Conservation (phyloP, 2,329 filamentous ascomycete species). For the Ophiocordyceps camponoti-rufipedis region DNA sequence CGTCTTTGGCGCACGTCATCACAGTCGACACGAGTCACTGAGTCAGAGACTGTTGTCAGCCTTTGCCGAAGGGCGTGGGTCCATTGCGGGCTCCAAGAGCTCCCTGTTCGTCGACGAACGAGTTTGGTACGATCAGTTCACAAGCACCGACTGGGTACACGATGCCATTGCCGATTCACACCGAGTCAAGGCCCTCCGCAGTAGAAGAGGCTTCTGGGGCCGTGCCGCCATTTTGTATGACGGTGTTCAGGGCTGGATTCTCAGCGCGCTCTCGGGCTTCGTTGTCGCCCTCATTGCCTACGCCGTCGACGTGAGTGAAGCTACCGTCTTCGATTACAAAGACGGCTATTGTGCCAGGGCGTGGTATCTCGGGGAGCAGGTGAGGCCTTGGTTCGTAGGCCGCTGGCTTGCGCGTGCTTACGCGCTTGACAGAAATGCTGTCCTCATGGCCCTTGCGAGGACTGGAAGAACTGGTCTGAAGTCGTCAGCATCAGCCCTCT, state of each 20-base stretch:
- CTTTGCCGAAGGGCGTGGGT: constrained; percentile 37
- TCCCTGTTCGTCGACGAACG: constrained; percentile 63
- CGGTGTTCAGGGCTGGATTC: constrained; percentile 80
- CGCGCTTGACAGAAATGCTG: constrained; percentile 27
- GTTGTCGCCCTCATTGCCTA: constrained; percentile 77
- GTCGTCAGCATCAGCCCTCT: constrained; percentile 24
- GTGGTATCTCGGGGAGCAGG: constrained; percentile 61
- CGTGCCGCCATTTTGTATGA: constrained; percentile 62
- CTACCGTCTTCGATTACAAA: constrained; percentile 76
- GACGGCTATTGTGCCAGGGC: constrained; percentile 59
- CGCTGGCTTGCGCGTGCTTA: not conserved
- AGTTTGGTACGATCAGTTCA: constrained; percentile 98
- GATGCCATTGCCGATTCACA: constrained; percentile 91
- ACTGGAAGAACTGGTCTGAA: constrained; percentile 38
- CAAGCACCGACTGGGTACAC: constrained; percentile 94
- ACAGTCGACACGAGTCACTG: constrained; percentile 40
- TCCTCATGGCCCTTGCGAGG: constrained; percentile 34
- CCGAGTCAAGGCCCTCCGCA: constrained; percentile 66
- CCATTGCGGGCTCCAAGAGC: constrained; percentile 44
- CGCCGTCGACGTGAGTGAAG: constrained; percentile 72
- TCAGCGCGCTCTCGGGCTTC: constrained; percentile 78
- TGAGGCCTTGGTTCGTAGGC: constrained; percentile 6
- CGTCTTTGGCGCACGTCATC: constrained; percentile 23
- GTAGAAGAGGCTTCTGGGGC: constrained; percentile 71
- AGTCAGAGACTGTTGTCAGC: constrained; percentile 43